These are phyloP conservation scores for Glonium stellatum DNA, from an alignment of 495 filamentous ascomycete genomes.

Conservation along the genomic window DNA sequence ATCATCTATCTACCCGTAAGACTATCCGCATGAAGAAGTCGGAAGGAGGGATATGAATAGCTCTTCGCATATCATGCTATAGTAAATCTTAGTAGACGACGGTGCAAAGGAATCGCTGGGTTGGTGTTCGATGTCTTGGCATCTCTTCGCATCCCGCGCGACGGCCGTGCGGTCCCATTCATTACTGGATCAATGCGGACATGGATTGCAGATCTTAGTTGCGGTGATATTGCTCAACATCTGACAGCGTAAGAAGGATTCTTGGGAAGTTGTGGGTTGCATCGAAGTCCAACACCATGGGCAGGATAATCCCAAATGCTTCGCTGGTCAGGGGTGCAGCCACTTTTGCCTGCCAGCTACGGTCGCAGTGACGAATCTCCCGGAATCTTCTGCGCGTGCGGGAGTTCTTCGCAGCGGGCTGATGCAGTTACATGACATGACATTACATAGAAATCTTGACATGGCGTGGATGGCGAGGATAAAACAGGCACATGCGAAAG, in stretches of 20 bases:
- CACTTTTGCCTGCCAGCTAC: background rate
- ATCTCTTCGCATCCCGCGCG: background rate
- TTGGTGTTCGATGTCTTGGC: background rate
- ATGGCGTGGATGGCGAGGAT: background rate
- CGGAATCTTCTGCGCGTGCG: no score
- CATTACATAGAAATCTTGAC: background rate
- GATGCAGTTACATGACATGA: background rate
- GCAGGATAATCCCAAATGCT: background rate
- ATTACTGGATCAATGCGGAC: no score
- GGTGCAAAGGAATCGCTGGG: background rate
- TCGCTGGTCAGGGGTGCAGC: background rate
- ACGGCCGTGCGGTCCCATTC: background rate
- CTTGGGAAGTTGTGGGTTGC: background rate
- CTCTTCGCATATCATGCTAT: background rate
- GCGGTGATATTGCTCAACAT: background rate
- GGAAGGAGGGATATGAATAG: background rate
- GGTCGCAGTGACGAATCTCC: no score
- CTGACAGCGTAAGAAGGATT: background rate
- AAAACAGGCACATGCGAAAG: background rate
- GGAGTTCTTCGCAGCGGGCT: no score
- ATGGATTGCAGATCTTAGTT: background rate
- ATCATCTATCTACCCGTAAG: no score
- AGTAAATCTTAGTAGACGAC: background rate
- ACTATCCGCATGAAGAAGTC: no score
- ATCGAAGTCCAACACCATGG: background rate